A percentile compares a stretch with the other conserved stretches of the same genome.
Conservation (phyloP, 2,329 filamentous ascomycete genomes). For the Berkeleyomyces basicola region DNA sequence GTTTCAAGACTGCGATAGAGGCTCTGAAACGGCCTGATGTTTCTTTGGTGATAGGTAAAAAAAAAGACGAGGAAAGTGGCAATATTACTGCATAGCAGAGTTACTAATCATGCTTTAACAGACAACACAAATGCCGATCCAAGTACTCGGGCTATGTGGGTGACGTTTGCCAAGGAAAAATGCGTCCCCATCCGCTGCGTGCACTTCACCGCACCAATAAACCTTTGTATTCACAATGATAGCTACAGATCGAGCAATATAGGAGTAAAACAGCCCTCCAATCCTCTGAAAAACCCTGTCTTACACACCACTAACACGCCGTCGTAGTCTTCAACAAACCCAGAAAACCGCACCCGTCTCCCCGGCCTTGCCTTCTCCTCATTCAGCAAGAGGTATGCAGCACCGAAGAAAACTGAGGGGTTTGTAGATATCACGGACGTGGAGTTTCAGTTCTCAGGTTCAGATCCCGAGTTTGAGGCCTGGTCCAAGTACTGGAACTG, state of each 20-base stretch:
- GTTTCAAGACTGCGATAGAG: constrained; percentile 54
- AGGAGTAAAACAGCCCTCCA: constrained; percentile 17
- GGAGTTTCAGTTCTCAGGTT: constrained; percentile 60
- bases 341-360: constrained; percentile 57
- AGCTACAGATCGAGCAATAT: constrained; percentile 56
- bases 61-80: not conserved
- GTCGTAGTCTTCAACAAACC: constrained; percentile 35
- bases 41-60: constrained; percentile 63
- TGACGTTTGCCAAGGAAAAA: constrained; percentile 52
- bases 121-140: constrained; percentile 92
- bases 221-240: constrained; percentile 73
- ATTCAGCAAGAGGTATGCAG: constrained; percentile 56
- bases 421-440: constrained; percentile 65
- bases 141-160: constrained; percentile 64
- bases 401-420: constrained; percentile 58
- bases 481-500: constrained; percentile 70
- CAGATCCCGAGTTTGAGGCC: constrained; percentile 46
- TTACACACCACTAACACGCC: not conserved
- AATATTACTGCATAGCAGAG: not conserved
- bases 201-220: constrained; percentile 57
- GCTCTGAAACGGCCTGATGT: constrained; percentile 40
- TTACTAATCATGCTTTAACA: constrained; percentile 21
- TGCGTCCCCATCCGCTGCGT: constrained; percentile 68
- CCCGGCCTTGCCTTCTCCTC: constrained; percentile 67
- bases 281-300: not conserved